phyloP scores from a whole-genome alignment of 1,139 yeast species.

The Protomyces arabidopsidicola region DNA sequence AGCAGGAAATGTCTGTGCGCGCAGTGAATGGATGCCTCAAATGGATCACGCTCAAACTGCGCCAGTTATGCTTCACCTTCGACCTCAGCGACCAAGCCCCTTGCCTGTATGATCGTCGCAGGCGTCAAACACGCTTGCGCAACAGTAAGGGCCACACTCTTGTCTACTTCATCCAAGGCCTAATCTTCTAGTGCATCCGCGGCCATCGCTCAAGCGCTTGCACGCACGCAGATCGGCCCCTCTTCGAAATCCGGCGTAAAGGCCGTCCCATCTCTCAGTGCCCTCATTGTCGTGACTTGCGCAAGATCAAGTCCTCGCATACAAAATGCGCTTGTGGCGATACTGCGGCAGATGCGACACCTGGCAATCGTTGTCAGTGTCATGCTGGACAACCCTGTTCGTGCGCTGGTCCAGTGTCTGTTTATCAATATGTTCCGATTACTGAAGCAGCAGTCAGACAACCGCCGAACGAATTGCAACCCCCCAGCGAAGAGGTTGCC shows the following conservation, averaged over 20 bases:
- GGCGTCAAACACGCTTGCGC: slow-evolving; percentile 26
- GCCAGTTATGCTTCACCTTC: too few relatives aligned
- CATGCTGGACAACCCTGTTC: slow-evolving; percentile 21
- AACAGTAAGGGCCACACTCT: not conserved
- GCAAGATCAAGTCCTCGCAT: slow-evolving; percentile 41
- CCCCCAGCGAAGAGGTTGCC: not conserved
- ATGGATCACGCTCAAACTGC: too few relatives aligned
- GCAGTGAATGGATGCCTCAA: too few relatives aligned
- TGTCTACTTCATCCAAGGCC: not conserved
- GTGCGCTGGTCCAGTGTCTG: slow-evolving; percentile 22
- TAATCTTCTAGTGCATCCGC: slow-evolving; percentile 20
- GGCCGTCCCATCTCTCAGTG: slow-evolving; percentile 62
- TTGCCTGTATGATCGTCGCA: slow-evolving; percentile 11
- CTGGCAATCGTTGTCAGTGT: slow-evolving; percentile 4
- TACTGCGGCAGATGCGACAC: slow-evolving; percentile 14
- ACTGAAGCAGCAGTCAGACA: not conserved
- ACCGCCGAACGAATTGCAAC: not conserved
- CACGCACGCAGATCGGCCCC: slow-evolving; percentile 69
- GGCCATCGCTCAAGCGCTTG: slow-evolving; percentile 79
- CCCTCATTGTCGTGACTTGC: slow-evolving; percentile 31
- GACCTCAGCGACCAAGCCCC: too few relatives aligned
- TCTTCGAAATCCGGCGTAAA: slow-evolving; percentile 78
- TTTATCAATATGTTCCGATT: slow-evolving; percentile 16
- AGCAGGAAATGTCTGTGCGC: too few relatives aligned
- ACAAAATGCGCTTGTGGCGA: slow-evolving; percentile 67